Percentiles rank a stretch among this genome's conserved stretches.
Evolutionary conservation across 2,329 filamentous ascomycete species (phyloP).

Genomic region (Zarea fungicola): DNA sequence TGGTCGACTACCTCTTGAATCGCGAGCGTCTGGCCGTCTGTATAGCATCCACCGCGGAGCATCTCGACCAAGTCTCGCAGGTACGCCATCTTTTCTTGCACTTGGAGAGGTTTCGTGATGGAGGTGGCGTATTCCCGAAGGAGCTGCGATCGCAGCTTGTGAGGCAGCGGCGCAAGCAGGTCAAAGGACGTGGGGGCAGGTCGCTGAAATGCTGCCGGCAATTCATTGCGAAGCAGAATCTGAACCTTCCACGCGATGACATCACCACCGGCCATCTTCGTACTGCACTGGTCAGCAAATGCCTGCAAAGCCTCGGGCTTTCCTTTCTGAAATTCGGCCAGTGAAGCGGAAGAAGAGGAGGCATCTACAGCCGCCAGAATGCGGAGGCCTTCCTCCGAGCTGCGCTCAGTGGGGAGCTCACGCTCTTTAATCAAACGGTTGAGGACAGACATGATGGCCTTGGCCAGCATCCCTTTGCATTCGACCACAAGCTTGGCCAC

Average conservation of each 20-base stretch:
- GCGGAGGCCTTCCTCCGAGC: conserved; percentile 20
- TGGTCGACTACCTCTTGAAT: conserved; percentile 37
- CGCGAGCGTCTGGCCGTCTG: conserved; percentile 39
- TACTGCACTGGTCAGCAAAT: conserved; percentile 30
- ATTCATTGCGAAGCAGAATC: conserved; percentile 36
- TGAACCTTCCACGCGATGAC: conserved; percentile 42
- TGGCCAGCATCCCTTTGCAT: conserved; percentile 24
- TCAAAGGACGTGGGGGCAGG: conserved; percentile 31
- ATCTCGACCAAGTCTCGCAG: conserved; percentile 32
- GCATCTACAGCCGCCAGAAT: conserved; percentile 32
- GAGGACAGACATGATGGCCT: conserved; percentile 22
- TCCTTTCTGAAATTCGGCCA: conserved; percentile 20
- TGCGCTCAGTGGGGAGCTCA: conserved; percentile 23
- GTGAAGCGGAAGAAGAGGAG: conserved; percentile 19
- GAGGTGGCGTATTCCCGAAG: conserved; percentile 28
- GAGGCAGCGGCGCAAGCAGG: conserved; percentile 23
- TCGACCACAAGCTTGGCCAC: conserved; percentile 23
- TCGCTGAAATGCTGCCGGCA: conserved; percentile 27
- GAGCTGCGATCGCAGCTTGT: conserved; percentile 25
- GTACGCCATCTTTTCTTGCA: conserved; percentile 31
- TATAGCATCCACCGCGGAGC: conserved; percentile 25
- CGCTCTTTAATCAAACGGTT: conserved; percentile 26
- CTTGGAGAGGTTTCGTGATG: conserved; percentile 28
- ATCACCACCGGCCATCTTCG: conserved; percentile 30
- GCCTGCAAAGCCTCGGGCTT: conserved; percentile 29